Evolutionary conservation across 176 grass and related monocot genomes (phyloP).

Genomic region (Juncus inflexus): DNA sequence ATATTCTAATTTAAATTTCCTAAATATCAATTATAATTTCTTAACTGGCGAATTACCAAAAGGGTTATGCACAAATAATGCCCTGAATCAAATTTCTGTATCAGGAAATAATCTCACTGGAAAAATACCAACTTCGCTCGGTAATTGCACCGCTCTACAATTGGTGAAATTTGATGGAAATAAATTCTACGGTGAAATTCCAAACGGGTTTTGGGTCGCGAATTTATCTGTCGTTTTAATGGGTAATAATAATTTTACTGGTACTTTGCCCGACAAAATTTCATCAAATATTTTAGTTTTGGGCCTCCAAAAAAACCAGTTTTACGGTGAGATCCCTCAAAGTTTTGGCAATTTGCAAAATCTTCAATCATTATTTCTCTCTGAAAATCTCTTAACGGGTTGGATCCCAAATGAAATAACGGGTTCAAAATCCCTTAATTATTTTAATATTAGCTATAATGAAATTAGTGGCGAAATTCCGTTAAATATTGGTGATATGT

Average conservation of each 20-base stretch:
- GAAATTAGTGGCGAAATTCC: neutral
- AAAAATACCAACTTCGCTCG: conserved; percentile 20
- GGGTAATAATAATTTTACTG: conserved; percentile 3
- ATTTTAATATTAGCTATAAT: neutral
- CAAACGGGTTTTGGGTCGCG: conserved; percentile 17
- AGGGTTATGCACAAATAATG: conserved; percentile 6
- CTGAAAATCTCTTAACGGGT: neutral
- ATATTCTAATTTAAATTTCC: conserved; percentile 2
- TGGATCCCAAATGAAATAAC: neutral
- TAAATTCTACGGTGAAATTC: conserved; percentile 26
- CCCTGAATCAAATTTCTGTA: neutral
- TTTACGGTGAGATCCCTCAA: conserved; percentile 4
- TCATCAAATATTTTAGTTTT: conserved; percentile 1
- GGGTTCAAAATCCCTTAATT: neutral
- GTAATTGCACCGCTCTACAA: conserved; percentile 6
- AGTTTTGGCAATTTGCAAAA: neutral
- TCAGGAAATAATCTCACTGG: conserved; percentile 26
- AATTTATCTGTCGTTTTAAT: neutral
- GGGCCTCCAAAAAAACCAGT: conserved; percentile 18
- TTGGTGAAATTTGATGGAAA: conserved; percentile 12
- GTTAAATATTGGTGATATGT: neutral
- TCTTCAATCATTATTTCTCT: neutral
- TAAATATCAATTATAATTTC: conserved; percentile 24
- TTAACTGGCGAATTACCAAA: conserved; percentile 23
- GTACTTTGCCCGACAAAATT: neutral